These are phyloP conservation scores for Glaciozyma martinii DNA, from an alignment of 768 basidiomycete genomes.

Conservation along the genomic window DNA sequence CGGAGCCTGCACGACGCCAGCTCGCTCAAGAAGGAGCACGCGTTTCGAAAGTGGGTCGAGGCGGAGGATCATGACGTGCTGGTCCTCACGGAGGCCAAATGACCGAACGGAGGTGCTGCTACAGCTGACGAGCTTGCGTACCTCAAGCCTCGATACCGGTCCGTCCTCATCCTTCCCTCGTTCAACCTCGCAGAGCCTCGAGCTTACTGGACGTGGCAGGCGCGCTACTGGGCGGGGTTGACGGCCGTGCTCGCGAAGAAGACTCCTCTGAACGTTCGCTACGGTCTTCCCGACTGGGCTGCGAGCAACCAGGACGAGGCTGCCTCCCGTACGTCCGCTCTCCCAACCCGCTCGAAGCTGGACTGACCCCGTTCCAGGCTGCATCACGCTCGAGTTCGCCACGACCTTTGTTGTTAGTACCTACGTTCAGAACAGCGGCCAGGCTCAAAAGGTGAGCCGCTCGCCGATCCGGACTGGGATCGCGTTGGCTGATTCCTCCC, in stretches of 20 bases:
- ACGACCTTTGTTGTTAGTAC: background rate
- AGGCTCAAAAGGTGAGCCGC: background rate
- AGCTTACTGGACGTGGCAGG: background rate
- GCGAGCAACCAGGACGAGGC: background rate
- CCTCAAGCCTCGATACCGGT: background rate
- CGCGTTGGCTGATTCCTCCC: background rate
- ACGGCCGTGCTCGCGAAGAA: no score
- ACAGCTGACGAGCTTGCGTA: background rate
- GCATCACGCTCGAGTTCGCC: background rate
- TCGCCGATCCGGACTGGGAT: background rate
- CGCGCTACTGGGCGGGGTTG: background rate
- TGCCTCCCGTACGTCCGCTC: background rate
- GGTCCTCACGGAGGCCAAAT: background rate
- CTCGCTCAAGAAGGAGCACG: background rate
- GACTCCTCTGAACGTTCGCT: background rate
- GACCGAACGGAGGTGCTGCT: background rate
- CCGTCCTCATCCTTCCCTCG: background rate
- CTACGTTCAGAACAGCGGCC: background rate
- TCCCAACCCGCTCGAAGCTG: no score
- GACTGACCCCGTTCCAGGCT: no score
- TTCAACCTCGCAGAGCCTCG: background rate
- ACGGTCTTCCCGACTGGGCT: background rate
- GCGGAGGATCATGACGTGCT: background rate
- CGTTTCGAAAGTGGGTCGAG: background rate
- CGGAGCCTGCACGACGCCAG: background rate